Percentiles rank a stretch among this genome's conserved stretches.
phyloP scores from a whole-genome alignment of 192 early-diverging fungal species.

The Gamsiella multidivaricata region DNA sequence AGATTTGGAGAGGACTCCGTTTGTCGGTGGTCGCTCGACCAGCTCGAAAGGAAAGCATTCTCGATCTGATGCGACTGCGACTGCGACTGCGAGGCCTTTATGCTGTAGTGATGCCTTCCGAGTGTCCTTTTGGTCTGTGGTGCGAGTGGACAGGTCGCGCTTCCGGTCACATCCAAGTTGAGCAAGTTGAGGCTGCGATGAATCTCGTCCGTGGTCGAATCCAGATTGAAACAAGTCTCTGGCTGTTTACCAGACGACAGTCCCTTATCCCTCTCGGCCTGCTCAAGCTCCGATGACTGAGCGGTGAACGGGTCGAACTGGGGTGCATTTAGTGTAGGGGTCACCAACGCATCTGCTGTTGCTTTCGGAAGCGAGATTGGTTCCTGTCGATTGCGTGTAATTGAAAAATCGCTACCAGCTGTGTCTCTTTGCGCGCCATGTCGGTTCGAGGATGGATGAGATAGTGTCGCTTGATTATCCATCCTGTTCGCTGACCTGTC shows the following conservation, averaged over 20 bases:
- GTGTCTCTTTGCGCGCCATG: too few relatives aligned
- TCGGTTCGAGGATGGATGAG: background rate
- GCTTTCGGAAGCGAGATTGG: background rate
- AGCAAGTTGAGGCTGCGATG: slow-evolving; percentile 42
- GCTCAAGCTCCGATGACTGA: slow-evolving; percentile 19
- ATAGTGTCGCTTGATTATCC: background rate
- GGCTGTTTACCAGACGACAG: slow-evolving; percentile 13
- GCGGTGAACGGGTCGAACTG: slow-evolving; percentile 1
- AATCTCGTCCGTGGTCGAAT: slow-evolving; percentile 48
- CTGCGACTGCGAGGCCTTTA: slow-evolving; percentile 4
- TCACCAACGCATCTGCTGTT: background rate
- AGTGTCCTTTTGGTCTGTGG: slow-evolving; percentile 38
- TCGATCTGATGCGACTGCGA: slow-evolving; percentile 10
- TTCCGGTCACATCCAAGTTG: slow-evolving; percentile 46
- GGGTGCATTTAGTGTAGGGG: background rate
- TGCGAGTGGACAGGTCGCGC: slow-evolving; percentile 35
- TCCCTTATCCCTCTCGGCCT: background rate
- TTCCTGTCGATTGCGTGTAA: background rate
- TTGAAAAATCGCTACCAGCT: background rate
- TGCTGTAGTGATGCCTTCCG: slow-evolving; percentile 16
- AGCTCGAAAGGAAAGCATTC: slow-evolving; percentile 6
- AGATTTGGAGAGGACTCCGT: slow-evolving; percentile 11
- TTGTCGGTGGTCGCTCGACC: slow-evolving; percentile 18
- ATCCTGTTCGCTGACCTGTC: background rate
- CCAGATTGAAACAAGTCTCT: slow-evolving; percentile 41